Percentiles rank a stretch among this genome's conserved stretches.
Evolutionary conservation across 106 monocot species (phyloP).

Genomic region (Hemerocallis citrina): DNA sequence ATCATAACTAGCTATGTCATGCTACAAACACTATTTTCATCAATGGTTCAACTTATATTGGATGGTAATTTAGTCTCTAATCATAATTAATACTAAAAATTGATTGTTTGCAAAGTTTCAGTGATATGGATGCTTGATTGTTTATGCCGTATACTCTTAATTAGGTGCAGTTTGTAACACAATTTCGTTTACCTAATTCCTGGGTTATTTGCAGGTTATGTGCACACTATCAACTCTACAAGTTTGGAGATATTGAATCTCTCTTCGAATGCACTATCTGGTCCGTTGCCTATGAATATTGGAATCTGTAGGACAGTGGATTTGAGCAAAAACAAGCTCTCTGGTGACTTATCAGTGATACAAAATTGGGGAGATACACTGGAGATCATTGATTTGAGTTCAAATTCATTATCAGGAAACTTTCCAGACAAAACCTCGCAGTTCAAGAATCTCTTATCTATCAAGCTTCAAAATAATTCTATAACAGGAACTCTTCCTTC

Average conservation of each 20-base stretch:
- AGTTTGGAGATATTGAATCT: conserved; percentile 66
- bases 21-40: too few relatives aligned
- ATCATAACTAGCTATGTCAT: too few relatives aligned
- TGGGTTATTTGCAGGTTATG: conserved; percentile 37
- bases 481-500: conserved; percentile 64
- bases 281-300: conserved; percentile 43
- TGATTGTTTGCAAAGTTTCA: too few relatives aligned
- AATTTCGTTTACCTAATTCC: neutral
- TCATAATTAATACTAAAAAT: too few relatives aligned
- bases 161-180: neutral
- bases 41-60: too few relatives aligned
- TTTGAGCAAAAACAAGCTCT: conserved; percentile 56
- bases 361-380: conserved; percentile 54
- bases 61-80: too few relatives aligned
- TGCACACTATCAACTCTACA: conserved; percentile 54
- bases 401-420: conserved; percentile 57
- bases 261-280: conserved; percentile 74
- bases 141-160: neutral
- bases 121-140: neutral
- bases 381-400: conserved; percentile 69
- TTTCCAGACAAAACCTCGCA: conserved; percentile 37
- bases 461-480: conserved; percentile 70
- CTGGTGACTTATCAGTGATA: conserved; percentile 47
- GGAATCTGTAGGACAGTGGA: conserved; percentile 53
- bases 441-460: conserved; percentile 30